A percentile compares a stretch with the other conserved stretches of the same genome.
These are phyloP conservation scores for Monascus ruber DNA, from an alignment of 2,329 filamentous ascomycete genomes.

Conservation along the genomic window DNA sequence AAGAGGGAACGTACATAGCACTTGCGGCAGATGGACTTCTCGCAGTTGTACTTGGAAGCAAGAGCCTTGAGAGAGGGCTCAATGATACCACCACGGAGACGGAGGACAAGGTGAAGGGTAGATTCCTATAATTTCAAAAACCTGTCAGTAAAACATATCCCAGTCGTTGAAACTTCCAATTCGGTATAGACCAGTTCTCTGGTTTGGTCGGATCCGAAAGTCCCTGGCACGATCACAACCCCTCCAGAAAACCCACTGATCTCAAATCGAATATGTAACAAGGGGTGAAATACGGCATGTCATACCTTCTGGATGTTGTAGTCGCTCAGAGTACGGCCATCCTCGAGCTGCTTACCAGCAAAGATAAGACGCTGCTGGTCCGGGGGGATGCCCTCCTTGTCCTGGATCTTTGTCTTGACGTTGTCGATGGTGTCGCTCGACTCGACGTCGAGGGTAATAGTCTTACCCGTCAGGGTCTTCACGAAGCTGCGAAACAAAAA, in stretches of 20 bases:
- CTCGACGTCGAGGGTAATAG: conserved; percentile 99
- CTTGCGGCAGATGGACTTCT: conserved; percentile 99
- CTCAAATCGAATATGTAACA: no score
- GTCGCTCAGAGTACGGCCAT: conserved; percentile 90
- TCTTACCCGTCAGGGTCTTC: conserved; percentile 99
- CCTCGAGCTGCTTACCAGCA: conserved; percentile 97
- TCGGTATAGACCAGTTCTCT: background rate
- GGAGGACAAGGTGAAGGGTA: conserved; percentile 94
- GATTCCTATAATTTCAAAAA: conserved; percentile 57
- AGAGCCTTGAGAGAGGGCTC: conserved; percentile 98
- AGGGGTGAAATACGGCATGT: conserved; percentile 4
- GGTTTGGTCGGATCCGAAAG: background rate
- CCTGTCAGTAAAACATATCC: conserved; percentile 18
- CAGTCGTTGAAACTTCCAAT: background rate
- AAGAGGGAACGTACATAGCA: conserved; percentile 69
- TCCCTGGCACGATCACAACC: background rate
- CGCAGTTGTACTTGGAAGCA: conserved; percentile 99
- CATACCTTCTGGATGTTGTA: conserved; percentile 99
- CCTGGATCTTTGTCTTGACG: conserved; percentile 99
- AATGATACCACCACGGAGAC: conserved; percentile 98
- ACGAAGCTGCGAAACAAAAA: conserved; percentile 63
- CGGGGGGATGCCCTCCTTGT: conserved; percentile 97
- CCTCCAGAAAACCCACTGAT: no score
- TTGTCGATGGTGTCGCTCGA: conserved; percentile 99
- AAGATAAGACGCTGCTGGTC: conserved; percentile 99